These are phyloP conservation scores for Xylaria scruposa DNA, from an alignment of 495 filamentous ascomycete genomes.

Conservation along the genomic window DNA sequence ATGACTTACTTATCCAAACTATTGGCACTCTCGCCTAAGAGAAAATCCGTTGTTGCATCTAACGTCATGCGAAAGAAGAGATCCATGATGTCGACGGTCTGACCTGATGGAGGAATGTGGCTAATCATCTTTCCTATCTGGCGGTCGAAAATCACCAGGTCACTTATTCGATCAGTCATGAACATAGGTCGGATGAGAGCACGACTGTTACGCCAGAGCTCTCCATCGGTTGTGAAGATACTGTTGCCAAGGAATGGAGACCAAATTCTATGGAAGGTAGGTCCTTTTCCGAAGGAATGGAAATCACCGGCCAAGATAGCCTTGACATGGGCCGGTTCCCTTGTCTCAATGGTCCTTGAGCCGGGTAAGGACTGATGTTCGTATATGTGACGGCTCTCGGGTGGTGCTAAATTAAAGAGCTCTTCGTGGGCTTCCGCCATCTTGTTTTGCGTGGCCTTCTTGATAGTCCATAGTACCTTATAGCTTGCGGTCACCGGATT, in stretches of 20 bases:
- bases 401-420: conserved; percentile 40
- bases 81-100: conserved; percentile 58
- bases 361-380: conserved; percentile 44
- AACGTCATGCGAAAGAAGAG: conserved; percentile 63
- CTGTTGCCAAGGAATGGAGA: conserved; percentile 62
- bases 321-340: conserved; percentile 65
- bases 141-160: conserved; percentile 58
- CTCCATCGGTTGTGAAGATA: conserved; percentile 66
- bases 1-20: conserved; percentile 53
- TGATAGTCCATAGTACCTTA: conserved; percentile 3
- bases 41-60: conserved; percentile 65
- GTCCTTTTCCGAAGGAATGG: conserved; percentile 61
- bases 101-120: conserved; percentile 43
- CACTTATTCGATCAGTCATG: conserved; percentile 58
- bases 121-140: conserved; percentile 26
- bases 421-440: conserved; percentile 42
- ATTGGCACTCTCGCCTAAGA: conserved; percentile 60
- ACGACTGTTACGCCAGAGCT: conserved; percentile 59
- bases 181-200: conserved; percentile 64
- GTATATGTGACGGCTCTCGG: conserved; percentile 47
- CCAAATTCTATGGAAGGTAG: conserved; percentile 57
- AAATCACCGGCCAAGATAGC: conserved; percentile 63
- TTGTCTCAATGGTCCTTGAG: conserved; percentile 54
- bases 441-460: conserved; percentile 39
- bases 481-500: conserved; percentile 16